These are phyloP conservation scores for Suillus brevipes DNA, from an alignment of 768 basidiomycete genomes.

Conservation along the genomic window DNA sequence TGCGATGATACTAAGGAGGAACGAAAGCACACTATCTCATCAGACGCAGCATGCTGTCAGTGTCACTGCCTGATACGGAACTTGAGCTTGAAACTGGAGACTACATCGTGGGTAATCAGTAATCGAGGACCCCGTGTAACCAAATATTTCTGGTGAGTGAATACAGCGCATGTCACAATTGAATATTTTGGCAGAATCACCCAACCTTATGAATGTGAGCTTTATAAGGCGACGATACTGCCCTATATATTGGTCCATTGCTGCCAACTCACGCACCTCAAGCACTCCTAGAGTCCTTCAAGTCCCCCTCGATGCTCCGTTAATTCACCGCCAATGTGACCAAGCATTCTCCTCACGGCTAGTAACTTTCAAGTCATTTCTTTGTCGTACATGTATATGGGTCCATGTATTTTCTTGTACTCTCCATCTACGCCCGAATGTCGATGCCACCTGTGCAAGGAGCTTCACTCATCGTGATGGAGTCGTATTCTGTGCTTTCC, in stretches of 20 bases:
- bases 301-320: not conserved
- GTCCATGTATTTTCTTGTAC: not conserved
- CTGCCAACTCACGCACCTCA: not conserved
- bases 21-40: no score
- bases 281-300: not conserved
- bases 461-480: not conserved
- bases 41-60: no score
- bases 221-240: not conserved
- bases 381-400: not conserved
- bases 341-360: not conserved
- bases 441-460: not conserved
- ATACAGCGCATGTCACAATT: no score
- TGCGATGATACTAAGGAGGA: no score
- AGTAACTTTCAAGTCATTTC: not conserved
- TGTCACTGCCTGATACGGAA: no score
- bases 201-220: not conserved
- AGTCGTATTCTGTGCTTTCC: not conserved
- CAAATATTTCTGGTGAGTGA: no score
- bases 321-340: not conserved
- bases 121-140: no score
- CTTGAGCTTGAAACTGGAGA: no score
- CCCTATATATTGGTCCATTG: not conserved
- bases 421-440: not conserved
- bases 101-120: no score
- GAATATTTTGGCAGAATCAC: no score